Conservation (phyloP, 2,329 filamentous ascomycete genomes). For the Colletotrichum theobromicola region DNA sequence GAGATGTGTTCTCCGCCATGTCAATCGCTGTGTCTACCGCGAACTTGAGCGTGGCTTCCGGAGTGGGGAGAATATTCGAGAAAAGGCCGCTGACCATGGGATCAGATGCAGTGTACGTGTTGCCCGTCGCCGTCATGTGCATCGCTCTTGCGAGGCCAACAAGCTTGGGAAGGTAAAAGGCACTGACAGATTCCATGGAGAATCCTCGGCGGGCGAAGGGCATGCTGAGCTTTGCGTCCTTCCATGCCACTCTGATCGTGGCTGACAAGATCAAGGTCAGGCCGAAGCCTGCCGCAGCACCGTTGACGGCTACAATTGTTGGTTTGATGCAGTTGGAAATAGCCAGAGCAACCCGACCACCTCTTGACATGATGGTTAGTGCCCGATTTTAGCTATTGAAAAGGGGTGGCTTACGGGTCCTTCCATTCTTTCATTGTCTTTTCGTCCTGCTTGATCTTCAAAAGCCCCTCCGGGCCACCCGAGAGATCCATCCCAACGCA, state of each 20-base stretch:
- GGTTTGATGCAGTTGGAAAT: slow-evolving; percentile 23
- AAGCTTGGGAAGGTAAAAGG: slow-evolving; percentile 22
- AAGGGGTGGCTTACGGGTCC: not conserved
- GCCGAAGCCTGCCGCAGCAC: slow-evolving; percentile 19
- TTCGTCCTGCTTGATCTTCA: not conserved
- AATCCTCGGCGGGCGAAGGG: slow-evolving; percentile 21
- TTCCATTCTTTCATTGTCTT: not conserved
- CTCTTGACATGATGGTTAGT: slow-evolving; percentile 24
- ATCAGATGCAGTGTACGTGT: slow-evolving; percentile 1
- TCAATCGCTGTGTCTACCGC: not conserved
- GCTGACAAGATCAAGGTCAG: slow-evolving; percentile 19
- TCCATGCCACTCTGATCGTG: slow-evolving; percentile 8
- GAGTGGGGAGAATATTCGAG: not conserved
- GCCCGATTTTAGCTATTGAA: too few relatives aligned
- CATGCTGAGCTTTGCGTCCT: slow-evolving; percentile 17
- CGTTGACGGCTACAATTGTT: slow-evolving; percentile 23
- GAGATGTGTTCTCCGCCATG: slow-evolving; percentile 3
- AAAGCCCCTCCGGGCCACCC: not conserved
- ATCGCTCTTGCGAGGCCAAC: slow-evolving; percentile 17
- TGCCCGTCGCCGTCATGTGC: slow-evolving; percentile 18
- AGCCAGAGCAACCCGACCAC: not conserved
- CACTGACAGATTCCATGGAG: slow-evolving; percentile 21
- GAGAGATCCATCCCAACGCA: slow-evolving; percentile 1
- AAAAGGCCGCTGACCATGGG: slow-evolving; percentile 7
- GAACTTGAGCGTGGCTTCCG: not conserved